Conservation (phyloP, 2,329 filamentous ascomycete genomes). For the Magnaporthales sp. region DNA sequence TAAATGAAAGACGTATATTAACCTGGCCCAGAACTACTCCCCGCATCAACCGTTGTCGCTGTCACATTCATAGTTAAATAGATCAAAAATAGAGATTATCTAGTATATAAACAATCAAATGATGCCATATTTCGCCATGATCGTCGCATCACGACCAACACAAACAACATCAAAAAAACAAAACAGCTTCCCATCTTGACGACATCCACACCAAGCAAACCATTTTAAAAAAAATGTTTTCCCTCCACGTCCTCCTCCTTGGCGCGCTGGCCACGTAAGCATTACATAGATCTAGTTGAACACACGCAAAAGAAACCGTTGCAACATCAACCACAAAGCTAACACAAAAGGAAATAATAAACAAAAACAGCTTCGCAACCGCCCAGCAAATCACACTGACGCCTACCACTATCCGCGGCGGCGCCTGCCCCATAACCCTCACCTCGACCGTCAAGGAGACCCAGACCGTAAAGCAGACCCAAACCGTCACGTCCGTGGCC, state of each 20-base stretch:
- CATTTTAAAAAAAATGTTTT: background rate
- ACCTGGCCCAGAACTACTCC: background rate
- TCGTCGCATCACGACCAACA: background rate
- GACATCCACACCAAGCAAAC: background rate
- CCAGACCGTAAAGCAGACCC: background rate
- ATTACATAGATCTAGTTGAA: background rate
- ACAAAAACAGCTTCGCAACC: background rate
- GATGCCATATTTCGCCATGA: background rate
- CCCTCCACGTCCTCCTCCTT: background rate
- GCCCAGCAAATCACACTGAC: conserved; percentile 6
- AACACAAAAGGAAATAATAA: background rate
- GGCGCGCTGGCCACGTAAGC: background rate
- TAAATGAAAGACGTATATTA: background rate
- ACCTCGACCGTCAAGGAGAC: background rate
- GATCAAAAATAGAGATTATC: too few species aligned
- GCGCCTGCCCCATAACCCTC: background rate
- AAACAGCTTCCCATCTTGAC: background rate
- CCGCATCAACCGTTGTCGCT: background rate
- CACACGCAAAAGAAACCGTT: background rate
- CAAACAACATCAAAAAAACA: background rate
- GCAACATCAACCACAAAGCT: background rate
- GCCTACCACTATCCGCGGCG: conserved; percentile 5
- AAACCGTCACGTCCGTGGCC: background rate
- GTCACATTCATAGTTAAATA: background rate
- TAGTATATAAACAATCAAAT: background rate